phyloP scores from a whole-genome alignment of 164 flowering plant genomes.

The Echeveria elegans region DNA sequence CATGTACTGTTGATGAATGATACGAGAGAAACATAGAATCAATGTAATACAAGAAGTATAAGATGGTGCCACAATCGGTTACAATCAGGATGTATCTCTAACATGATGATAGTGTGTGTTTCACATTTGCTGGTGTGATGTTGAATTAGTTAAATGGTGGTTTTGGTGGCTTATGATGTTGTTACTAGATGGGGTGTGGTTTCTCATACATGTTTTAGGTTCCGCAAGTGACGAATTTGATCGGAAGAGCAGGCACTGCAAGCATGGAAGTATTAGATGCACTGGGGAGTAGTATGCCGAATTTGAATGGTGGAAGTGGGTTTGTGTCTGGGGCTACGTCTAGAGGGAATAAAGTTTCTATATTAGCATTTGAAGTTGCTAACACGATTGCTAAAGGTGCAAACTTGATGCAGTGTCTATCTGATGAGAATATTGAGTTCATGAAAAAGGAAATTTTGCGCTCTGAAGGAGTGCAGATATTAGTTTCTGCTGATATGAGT shows the following conservation, averaged over 20 bases:
- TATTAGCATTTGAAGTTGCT: constrained; percentile 10
- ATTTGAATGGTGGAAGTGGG: constrained; percentile 7
- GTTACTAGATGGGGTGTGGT: background rate
- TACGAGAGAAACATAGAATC: no score
- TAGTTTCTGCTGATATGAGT: constrained; percentile 5
- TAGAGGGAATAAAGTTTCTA: constrained; percentile 6
- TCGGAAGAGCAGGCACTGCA: constrained; percentile 17
- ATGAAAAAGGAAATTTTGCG: constrained; percentile 4
- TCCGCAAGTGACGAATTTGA: constrained; percentile 25
- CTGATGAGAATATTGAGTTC: background rate
- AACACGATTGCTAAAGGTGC: constrained; percentile 9
- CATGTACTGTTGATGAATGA: no score
- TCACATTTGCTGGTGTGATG: no score
- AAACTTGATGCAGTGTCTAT: background rate
- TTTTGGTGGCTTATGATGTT: no score
- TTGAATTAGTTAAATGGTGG: no score
- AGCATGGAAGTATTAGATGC: constrained; percentile 17
- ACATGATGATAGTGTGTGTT: no score
- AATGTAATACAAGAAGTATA: no score
- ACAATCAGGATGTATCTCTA: no score
- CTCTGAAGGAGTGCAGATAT: constrained; percentile 4
- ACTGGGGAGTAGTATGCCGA: constrained; percentile 7
- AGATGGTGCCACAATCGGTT: no score
- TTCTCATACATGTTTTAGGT: constrained; percentile 16
- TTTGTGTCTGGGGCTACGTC: constrained; percentile 3